Conservation (phyloP, 148 eudicot species). For the Vaccinium vitisidaea region DNA sequence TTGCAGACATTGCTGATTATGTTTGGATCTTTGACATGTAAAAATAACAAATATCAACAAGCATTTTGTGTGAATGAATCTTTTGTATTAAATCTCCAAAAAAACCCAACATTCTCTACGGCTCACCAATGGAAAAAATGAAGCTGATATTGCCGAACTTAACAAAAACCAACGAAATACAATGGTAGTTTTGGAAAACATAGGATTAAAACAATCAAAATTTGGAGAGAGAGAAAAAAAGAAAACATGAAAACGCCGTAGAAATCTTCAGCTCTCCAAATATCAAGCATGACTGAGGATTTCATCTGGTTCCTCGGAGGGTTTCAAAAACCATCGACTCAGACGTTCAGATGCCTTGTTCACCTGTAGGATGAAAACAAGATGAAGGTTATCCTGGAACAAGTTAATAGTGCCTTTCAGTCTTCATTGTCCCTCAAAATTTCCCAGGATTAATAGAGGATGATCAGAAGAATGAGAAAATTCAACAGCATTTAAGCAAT, state of each 20-base stretch:
- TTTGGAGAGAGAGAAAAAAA: neutral
- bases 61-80: neutral
- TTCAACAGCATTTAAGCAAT: neutral
- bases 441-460: neutral
- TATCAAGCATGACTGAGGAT: conserved; percentile 14
- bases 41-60: neutral
- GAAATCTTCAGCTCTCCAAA: neutral
- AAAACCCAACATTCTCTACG: neutral
- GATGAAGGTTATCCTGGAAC: neutral
- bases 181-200: neutral
- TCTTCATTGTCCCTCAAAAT: neutral
- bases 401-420: neutral
- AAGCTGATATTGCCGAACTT: neutral
- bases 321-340: conserved; percentile 24
- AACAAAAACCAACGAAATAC: neutral
- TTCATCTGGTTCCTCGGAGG: conserved; percentile 21
- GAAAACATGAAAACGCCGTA: neutral
- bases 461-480: neutral
- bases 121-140: too few species aligned
- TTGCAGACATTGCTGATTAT: too few species aligned
- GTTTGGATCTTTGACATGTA: neutral
- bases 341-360: conserved; percentile 45
- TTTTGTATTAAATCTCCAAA: neutral
- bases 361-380: conserved; percentile 32
- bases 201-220: neutral